Evolutionary conservation across 108 stramenopile species (phyloP), one percentile per base, ranked within the genome.

Genomic region (Skeletonema costatum): DNA sequence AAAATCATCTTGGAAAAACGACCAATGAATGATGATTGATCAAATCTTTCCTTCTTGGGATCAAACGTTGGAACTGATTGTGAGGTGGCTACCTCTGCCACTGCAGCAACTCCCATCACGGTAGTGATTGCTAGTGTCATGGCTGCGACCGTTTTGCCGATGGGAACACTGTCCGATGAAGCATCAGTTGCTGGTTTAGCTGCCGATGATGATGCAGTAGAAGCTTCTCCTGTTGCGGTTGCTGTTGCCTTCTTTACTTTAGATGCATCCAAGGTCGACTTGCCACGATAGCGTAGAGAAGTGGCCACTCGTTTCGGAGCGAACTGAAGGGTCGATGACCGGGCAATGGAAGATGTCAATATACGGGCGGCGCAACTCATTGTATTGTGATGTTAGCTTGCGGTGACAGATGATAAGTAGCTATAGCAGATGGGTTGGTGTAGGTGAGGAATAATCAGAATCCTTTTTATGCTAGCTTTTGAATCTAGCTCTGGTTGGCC

Each of bases 1-100:
- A 93, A 77, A 2, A 91, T 59, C 92, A 93, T 93, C 36, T 85
- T 79, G 19, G 73, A 77, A 32, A 89, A 88, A 31, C 92, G 84
- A 2, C 92, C 92, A 21, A 41, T 32, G 42, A 91, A 93, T 10
- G 82, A 80, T 30, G 77, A 72, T 58, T 88, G 87, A 63, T 86
- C 80, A 64, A 82, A 93, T 25, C 92, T 70, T 56, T 91, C 84
- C 7, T 65, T 30, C 35, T 86, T 76, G 13, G 87, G 80, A 73
- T 87, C 74, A 74, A 82, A 91, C 3, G 77, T 74, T 31, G 87
- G 80, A n/a, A 86, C 87, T 12, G 74, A 39, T 12, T 73, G 72
- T 14, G 90, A 85, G 3, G 90, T 89, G 31, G 75, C 31, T 32
- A 48, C 61, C 60, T 91, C 90, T 7, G 87, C 87, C 11, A 68